Conservation (phyloP, 2,329 filamentous ascomycete species). For the Fusarium sp. region DNA sequence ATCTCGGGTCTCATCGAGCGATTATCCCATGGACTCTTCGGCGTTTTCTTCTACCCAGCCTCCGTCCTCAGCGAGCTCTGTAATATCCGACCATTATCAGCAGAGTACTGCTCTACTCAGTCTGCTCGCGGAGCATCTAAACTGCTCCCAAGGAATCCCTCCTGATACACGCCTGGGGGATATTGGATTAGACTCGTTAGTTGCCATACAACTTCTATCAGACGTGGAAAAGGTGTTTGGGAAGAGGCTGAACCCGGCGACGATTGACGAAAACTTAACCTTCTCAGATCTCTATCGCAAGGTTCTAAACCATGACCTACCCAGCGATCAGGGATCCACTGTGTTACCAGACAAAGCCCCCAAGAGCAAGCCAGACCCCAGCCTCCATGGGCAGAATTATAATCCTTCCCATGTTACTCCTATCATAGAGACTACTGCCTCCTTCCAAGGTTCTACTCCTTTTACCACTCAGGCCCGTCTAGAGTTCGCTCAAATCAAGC, state of each 20-base stretch:
- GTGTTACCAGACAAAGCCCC: background rate
- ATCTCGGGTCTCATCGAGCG: too few species aligned
- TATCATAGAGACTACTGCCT: background rate
- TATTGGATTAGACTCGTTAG: background rate
- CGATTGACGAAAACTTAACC: background rate
- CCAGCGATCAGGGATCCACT: background rate
- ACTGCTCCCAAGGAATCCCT: background rate
- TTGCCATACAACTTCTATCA: background rate
- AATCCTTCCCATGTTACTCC: background rate
- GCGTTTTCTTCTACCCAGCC: background rate
- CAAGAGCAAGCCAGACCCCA: background rate
- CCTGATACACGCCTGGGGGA: background rate
- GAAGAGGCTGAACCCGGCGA: background rate
- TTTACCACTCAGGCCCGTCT: background rate
- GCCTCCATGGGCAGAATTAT: background rate
- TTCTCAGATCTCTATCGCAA: background rate
- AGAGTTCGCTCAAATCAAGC: background rate
- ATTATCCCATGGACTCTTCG: background rate
- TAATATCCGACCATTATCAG: background rate
- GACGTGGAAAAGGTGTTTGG: background rate
- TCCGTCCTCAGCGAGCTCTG: background rate
- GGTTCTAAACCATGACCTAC: background rate
- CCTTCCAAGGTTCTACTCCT: background rate
- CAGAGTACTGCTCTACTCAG: background rate
- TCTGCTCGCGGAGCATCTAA: background rate